Base-by-base conservation (phyloP, 257 asterid species). In the Solanum bulbocastanum region DNA sequence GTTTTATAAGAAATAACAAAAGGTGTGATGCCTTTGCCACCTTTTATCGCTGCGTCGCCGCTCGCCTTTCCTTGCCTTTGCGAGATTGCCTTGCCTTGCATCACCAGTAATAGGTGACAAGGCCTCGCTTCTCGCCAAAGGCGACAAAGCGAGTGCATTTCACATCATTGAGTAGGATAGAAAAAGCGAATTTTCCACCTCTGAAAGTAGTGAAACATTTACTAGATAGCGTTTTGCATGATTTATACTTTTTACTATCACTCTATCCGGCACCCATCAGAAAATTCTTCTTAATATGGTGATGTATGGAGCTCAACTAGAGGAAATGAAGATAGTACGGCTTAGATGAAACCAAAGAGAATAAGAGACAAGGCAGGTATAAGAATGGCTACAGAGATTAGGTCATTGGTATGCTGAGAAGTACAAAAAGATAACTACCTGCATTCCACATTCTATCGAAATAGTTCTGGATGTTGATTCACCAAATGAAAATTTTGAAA, bases 361-460 rank as follows among this genome's bases (percentile, higher is more conserved):
- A 81, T 9, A 18, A 81, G 27, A 46, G 66, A 44, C 40, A 44
- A 44, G 66, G 27, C 66, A 44, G 4, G 85, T 44, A 81, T 46
- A 46, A 79, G 25, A 46, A 16, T 27, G 40, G 27, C 40, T 30
- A 81, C 65, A 65, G 13, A 49, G 58, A 60, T 60, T 37, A 39
- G 42, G 32, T 66, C 52, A 10, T 39, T 58, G 69, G 32, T 42
- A 65, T 40, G 58, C 27, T 56, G 85, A 46, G 71, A 25, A 85
- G 35, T 42, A 35, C 23, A 68, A 86, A 37, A 85, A 39, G 87
- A 84, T 40, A 78, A 33, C 15, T 91, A 94, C 99, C 99, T 96
- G 99, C 98, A 96, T 96, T 88, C 98, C 99, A 88, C 99, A 96
- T 94, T 96, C 98, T 35, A 95, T 95, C 37, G 99, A 96, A 83